These are phyloP conservation scores for Phalaenopsis equestris DNA, from an alignment of 106 monocot species.

Conservation along the genomic window DNA sequence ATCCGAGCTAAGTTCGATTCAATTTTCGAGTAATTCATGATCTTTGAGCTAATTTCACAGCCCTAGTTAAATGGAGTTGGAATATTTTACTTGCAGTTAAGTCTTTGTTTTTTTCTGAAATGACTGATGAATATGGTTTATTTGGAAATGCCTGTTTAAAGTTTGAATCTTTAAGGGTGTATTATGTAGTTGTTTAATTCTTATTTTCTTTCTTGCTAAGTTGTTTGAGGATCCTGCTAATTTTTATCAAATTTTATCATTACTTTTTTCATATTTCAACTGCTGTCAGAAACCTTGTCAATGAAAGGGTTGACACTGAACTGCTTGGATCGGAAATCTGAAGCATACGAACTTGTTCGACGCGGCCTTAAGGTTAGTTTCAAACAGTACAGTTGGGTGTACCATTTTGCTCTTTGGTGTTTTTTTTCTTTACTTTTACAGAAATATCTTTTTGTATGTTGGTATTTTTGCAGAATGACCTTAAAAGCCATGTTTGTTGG, in stretches of 20 bases:
- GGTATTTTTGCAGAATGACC: conserved; percentile 74
- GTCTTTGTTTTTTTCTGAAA: background rate
- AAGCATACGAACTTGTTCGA: conserved; percentile 96
- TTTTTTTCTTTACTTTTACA: conserved; percentile 3
- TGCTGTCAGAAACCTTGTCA: conserved; percentile 76
- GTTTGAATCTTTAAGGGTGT: too few relatives aligned
- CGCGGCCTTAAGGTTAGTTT: conserved; percentile 79
- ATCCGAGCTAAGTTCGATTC: too few relatives aligned
- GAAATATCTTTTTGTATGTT: background rate
- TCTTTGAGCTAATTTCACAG: too few relatives aligned
- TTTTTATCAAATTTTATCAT: background rate
- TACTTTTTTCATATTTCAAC: background rate
- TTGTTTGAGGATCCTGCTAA: background rate
- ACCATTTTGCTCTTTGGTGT: conserved; percentile 1
- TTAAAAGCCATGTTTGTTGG: conserved; percentile 99
- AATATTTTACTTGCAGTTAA: background rate
- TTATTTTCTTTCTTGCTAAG: background rate
- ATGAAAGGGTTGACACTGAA: conserved; percentile 97
- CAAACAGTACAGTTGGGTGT: background rate
- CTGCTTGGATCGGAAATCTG: conserved; percentile 93
- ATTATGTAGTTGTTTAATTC: background rate
- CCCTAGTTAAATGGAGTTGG: too few relatives aligned
- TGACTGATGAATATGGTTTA: background rate
- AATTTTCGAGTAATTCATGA: too few relatives aligned
- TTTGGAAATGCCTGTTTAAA: too few relatives aligned